Conservation (phyloP, 805 yeast genomes). For the Monosporozyma solicola region DNA sequence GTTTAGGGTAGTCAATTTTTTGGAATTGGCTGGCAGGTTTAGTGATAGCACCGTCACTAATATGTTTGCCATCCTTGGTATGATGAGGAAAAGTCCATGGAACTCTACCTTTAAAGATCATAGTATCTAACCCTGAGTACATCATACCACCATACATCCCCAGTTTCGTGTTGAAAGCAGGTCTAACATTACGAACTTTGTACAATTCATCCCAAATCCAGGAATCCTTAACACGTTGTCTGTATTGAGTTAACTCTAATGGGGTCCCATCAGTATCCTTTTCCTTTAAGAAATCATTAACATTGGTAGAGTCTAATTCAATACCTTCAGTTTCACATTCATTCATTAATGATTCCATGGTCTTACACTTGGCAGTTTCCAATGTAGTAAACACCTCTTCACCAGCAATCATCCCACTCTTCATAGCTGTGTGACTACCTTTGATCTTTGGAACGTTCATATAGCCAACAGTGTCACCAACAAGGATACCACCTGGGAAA, state of each 20-base stretch:
- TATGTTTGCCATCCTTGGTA: slow-evolving; percentile 31
- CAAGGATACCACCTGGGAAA: slow-evolving; percentile 94
- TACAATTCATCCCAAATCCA: slow-evolving; percentile 83
- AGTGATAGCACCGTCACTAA: slow-evolving; percentile 67
- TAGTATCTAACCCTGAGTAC: slow-evolving; percentile 76
- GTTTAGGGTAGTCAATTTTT: slow-evolving; percentile 87
- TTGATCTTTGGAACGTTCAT: slow-evolving; percentile 95
- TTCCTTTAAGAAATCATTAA: not conserved
- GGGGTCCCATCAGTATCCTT: not conserved
- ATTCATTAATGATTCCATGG: not conserved
- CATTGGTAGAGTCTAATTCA: not conserved
- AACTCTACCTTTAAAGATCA: slow-evolving; percentile 66
- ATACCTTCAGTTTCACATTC: not conserved
- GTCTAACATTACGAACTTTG: slow-evolving; percentile 84
- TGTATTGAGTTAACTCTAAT: slow-evolving; percentile 50
- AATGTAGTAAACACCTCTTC: slow-evolving; percentile 46
- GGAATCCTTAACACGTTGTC: slow-evolving; percentile 55
- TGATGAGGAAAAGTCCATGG: slow-evolving; percentile 70
- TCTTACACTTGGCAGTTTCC: not conserved
- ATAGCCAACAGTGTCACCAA: slow-evolving; percentile 95
- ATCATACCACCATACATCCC: slow-evolving; percentile 75
- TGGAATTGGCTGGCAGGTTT: slow-evolving; percentile 52
- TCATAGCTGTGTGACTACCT: slow-evolving; percentile 97
- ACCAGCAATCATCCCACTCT: slow-evolving; percentile 92
- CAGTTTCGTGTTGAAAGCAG: slow-evolving; percentile 72